phyloP scores from a whole-genome alignment of 2,329 filamentous ascomycete genomes.

The Beauveria rudraprayagi region DNA sequence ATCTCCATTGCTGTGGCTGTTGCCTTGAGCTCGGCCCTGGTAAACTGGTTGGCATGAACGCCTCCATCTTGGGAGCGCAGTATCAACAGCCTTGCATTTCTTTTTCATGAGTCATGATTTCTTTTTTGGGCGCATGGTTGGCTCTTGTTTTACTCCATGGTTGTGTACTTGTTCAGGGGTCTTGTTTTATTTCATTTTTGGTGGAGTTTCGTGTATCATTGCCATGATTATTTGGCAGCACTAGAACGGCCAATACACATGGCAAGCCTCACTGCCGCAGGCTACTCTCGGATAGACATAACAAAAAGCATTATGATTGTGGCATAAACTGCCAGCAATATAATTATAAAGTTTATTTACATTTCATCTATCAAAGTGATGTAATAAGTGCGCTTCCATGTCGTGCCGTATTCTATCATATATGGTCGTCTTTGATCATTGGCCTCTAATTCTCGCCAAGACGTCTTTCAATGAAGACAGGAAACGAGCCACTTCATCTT shows the following conservation, averaged over 20 bases:
- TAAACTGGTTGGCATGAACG: conserved; percentile 1
- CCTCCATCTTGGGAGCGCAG: background rate
- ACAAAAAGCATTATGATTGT: background rate
- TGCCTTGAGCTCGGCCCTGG: conserved; percentile 1
- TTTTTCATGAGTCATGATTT: conserved; percentile 10
- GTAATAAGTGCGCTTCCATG: background rate
- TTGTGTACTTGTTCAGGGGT: too few relatives aligned
- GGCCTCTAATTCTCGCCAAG: conserved; percentile 35
- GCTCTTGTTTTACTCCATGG: background rate
- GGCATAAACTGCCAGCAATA: background rate
- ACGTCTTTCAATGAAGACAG: conserved; percentile 55
- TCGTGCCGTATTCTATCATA: background rate
- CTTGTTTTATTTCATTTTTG: background rate
- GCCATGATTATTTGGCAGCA: background rate
- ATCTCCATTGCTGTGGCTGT: background rate
- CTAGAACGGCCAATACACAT: background rate
- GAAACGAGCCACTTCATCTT: conserved; percentile 74
- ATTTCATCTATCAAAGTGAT: background rate
- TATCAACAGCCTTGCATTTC: conserved; percentile 5
- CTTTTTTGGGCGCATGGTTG: background rate
- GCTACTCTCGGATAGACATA: conserved; percentile 8
- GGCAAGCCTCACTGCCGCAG: background rate
- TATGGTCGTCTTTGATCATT: background rate
- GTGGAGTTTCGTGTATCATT: conserved; percentile 1
- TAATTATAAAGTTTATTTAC: background rate